phyloP scores from a whole-genome alignment of 257 asterid genomes.

The Solanum sejunctum region DNA sequence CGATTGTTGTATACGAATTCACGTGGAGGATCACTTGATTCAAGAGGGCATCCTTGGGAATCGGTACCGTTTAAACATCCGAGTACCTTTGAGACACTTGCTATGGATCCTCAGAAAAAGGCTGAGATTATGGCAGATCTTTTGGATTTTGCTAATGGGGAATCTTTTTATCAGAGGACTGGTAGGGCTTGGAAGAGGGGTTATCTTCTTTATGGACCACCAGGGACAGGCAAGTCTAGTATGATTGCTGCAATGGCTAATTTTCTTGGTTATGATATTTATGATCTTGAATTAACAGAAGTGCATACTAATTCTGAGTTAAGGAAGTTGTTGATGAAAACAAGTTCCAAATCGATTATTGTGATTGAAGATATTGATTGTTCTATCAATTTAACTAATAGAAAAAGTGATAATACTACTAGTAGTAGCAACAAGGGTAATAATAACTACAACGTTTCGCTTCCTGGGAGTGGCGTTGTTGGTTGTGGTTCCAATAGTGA shows the following conservation, averaged over 20 bases:
- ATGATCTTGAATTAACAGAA: constrained; percentile 37
- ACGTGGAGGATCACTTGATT: constrained; percentile 32
- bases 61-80: constrained; percentile 46
- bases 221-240: constrained; percentile 39
- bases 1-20: constrained; percentile 32
- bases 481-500: constrained; percentile 9
- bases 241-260: constrained; percentile 54
- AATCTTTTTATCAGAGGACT: constrained; percentile 25
- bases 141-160: constrained; percentile 27
- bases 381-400: constrained; percentile 24
- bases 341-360: constrained; percentile 28
- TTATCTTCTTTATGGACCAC: constrained; percentile 29
- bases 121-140: constrained; percentile 33
- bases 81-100: constrained; percentile 30
- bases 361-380: constrained; percentile 44
- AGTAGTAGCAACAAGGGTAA: not conserved
- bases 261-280: constrained; percentile 32
- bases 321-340: constrained; percentile 33
- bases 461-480: not conserved
- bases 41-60: constrained; percentile 41
- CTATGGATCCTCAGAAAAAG: constrained; percentile 29
- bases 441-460: not conserved
- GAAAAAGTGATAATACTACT: constrained; percentile 1
- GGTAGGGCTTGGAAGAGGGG: constrained; percentile 48
- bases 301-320: constrained; percentile 29